These are phyloP conservation scores for Sugiyamaella mastotermitis DNA, from an alignment of 805 yeast species.

Conservation along the genomic window DNA sequence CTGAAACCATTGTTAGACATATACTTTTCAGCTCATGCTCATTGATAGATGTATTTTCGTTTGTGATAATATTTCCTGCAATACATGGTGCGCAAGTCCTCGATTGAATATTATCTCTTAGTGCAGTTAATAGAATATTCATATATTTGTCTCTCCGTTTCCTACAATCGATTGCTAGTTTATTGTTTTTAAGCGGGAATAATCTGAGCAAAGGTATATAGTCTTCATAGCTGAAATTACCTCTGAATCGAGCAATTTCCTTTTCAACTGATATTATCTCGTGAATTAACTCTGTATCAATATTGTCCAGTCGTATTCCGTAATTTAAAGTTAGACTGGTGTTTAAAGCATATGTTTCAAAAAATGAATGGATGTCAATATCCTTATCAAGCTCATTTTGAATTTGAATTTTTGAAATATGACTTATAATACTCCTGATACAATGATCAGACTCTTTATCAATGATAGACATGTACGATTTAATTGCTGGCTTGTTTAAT, in stretches of 20 bases:
- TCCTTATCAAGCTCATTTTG: conserved; percentile 19
- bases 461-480: conserved; percentile 30
- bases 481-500: conserved; percentile 34
- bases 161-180: conserved; percentile 25
- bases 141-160: conserved; percentile 31
- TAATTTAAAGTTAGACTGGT: conserved; percentile 36
- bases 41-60: conserved; percentile 17
- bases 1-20: conserved; percentile 72
- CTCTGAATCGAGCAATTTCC: conserved; percentile 29
- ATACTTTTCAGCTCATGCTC: conserved; percentile 52
- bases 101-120: conserved; percentile 20
- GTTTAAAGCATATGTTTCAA: conserved; percentile 35
- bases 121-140: conserved; percentile 25
- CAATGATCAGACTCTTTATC: conserved; percentile 33
- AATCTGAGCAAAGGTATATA: conserved; percentile 32
- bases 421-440: conserved; percentile 24
- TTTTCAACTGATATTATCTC: conserved; percentile 31
- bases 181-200: conserved; percentile 26
- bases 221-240: conserved; percentile 36
- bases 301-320: conserved; percentile 34
- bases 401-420: conserved; percentile 10
- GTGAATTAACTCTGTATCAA: conserved; percentile 24
- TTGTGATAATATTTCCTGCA: conserved; percentile 32
- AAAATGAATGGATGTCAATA: conserved; percentile 30
- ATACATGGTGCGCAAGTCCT: conserved; percentile 29